Evolutionary conservation across 352 stramenopile genomes (phyloP).

Genomic region (Phytophthora pseudosyringae): DNA sequence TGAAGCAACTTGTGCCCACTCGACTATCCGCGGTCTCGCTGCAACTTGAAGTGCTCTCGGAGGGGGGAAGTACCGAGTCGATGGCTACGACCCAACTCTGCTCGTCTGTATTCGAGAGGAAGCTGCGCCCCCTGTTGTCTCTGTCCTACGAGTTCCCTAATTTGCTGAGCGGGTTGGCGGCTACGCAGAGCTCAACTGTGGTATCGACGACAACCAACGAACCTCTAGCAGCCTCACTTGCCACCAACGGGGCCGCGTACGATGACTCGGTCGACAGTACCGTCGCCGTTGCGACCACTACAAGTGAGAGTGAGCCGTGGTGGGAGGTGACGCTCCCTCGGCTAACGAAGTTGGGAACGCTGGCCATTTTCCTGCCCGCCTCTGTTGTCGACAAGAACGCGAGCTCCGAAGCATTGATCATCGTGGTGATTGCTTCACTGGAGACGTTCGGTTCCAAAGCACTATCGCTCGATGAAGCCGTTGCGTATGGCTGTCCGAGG

Average conservation of each 20-base stretch:
- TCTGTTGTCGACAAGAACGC: conserved; percentile 23
- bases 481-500: conserved; percentile 48
- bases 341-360: conserved; percentile 50
- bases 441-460: conserved; percentile 24
- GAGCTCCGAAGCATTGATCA: conserved; percentile 3
- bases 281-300: conserved; percentile 29
- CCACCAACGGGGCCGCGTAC: conserved; percentile 36
- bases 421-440: conserved; percentile 49
- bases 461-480: conserved; percentile 27
- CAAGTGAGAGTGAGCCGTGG: conserved; percentile 51
- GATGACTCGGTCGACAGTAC: conserved; percentile 16
- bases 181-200: conserved; percentile 52
- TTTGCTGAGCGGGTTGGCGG: conserved; percentile 25
- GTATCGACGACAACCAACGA: conserved; percentile 5
- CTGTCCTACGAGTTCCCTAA: conserved; percentile 61
- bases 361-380: conserved; percentile 59
- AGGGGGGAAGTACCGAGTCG: conserved; percentile 26
- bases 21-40: conserved; percentile 54
- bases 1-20: conserved; percentile 46
- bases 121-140: conserved; percentile 50
- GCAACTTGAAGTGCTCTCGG: conserved; percentile 56
- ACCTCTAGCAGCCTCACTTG: conserved; percentile 26
- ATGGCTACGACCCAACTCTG: conserved; percentile 60
- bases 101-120: conserved; percentile 66
- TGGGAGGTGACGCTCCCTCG: conserved; percentile 57